Evolutionary conservation across 2,329 filamentous ascomycete genomes (phyloP), one percentile per base, ranked within the genome.

Genomic region (Metarhizium rileyi): DNA sequence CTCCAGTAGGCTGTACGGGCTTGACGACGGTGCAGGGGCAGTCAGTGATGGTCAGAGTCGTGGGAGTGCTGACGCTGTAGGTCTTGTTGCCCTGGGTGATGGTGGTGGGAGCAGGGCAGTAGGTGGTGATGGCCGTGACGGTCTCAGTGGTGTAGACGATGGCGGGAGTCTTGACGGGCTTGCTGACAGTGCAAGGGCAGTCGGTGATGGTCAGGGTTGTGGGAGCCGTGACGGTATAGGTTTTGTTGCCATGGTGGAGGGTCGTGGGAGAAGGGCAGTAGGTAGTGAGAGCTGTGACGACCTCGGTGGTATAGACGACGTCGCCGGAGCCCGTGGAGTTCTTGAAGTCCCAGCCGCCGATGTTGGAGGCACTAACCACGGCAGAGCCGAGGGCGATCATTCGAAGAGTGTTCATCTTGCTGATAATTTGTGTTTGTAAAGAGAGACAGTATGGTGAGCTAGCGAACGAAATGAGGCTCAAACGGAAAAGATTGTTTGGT

Each of bases 81-180:
- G 81, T 84, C 64, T 74, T 69, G 65, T 69, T 70, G 61, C 72
- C 74, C 68, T 81, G 71, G 60, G 74, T 76, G 63, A 85, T 65
- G 56, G 70, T 69, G 56, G 83, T 84, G 52, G 82, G 64, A 54
- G 60, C 71, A 7, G 83, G 81, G 78, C 83, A 87, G 76, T 73
- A 85, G 61, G 83, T 87, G 67, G 77, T 82, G 69, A 77, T 75
- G 50, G 72, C 69, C 49, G 78, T 83, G 55, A 86, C 75, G 53
- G 78, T 70, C 72, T 83, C 76, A 56, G 81, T 85, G 68, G 72
- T 74, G 68, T 76, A 79, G 63, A 67, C 69, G 57, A 70, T 66
- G 60, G 72, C 70, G 58, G 59, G 60, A 25, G 38, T 8, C 18
- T 9, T 6, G 35, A 77, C 65, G 47, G 75, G 72, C 68, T 72